phyloP scores from a whole-genome alignment of 2,329 filamentous ascomycete genomes.

The Pezicula neosporulosa region DNA sequence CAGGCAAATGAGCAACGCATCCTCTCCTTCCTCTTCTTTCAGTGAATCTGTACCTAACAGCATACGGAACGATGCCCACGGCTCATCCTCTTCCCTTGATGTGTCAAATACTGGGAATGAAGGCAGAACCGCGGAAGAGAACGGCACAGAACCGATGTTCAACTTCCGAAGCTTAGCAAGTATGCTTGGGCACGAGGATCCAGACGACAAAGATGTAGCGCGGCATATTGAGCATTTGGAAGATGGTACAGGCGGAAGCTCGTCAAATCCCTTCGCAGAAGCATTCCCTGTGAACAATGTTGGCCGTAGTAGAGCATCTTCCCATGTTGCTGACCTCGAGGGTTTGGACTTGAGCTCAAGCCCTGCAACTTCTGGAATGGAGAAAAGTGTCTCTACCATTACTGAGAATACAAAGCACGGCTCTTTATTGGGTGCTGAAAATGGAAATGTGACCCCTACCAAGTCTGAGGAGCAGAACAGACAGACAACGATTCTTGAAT shows the following conservation, averaged over 20 bases:
- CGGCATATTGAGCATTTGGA: conserved; percentile 23
- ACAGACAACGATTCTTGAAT: conserved; percentile 10
- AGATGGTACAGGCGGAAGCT: conserved; percentile 6
- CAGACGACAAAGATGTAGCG: conserved; percentile 20
- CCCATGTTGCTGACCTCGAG: not conserved
- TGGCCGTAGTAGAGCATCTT: not conserved
- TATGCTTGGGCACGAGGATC: conserved; percentile 69
- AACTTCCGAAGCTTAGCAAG: conserved; percentile 87
- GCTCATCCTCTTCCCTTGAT: conserved; percentile 41
- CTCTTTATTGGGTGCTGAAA: not conserved
- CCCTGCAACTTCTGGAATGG: conserved; percentile 9
- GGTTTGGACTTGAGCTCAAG: conserved; percentile 6
- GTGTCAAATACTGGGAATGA: conserved; percentile 49
- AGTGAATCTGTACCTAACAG: conserved; percentile 61
- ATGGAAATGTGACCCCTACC: not conserved
- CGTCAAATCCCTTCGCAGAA: not conserved
- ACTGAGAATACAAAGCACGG: conserved; percentile 8
- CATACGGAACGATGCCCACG: conserved; percentile 25
- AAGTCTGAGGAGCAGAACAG: not conserved
- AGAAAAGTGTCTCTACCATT: conserved; percentile 25
- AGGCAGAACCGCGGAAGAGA: conserved; percentile 32
- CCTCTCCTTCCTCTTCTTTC: conserved; percentile 76
- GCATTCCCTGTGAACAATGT: not conserved
- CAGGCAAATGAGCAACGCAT: conserved; percentile 82
- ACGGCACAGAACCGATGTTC: conserved; percentile 72